phyloP scores from a whole-genome alignment of 2,329 filamentous ascomycete genomes.

The Diatrype stigma region DNA sequence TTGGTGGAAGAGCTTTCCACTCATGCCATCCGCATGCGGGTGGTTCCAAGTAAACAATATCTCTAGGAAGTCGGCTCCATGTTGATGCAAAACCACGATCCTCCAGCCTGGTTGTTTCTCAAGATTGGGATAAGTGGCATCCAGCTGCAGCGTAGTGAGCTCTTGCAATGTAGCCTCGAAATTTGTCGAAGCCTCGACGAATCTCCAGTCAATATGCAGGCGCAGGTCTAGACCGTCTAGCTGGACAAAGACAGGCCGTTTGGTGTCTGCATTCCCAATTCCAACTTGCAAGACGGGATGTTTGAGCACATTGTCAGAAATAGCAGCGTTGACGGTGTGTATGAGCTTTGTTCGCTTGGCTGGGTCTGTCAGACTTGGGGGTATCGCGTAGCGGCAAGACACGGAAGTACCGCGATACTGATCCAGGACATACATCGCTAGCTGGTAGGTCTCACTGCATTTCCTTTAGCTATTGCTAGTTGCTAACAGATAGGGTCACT shows the following conservation, averaged over 20 bases:
- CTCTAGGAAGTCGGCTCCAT: neutral
- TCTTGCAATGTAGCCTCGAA: neutral
- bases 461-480: neutral
- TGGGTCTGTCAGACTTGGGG: neutral
- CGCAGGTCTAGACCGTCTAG: conserved; percentile 1
- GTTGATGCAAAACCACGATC: neutral
- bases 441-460: conserved; percentile 7
- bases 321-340: neutral
- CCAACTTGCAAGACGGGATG: conserved; percentile 3
- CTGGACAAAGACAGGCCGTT: conserved; percentile 1
- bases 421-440: conserved; percentile 7
- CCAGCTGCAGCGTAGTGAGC: neutral
- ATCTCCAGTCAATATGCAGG: conserved; percentile 2
- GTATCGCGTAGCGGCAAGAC: conserved; percentile 3
- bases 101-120: conserved; percentile 4
- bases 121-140: conserved; percentile 2
- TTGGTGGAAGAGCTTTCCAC: conserved; percentile 8
- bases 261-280: conserved; percentile 1
- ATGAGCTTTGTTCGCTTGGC: neutral
- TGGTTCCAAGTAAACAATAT: conserved; percentile 5
- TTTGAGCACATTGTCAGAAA: neutral
- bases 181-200: neutral
- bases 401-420: conserved; percentile 8
- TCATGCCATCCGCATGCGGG: conserved; percentile 4
- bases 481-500: no score